A percentile compares a stretch with the other conserved stretches of the same genome.
phyloP scores from a whole-genome alignment of 169 alveolate species.

The Plasmodium chabaudi region DNA sequence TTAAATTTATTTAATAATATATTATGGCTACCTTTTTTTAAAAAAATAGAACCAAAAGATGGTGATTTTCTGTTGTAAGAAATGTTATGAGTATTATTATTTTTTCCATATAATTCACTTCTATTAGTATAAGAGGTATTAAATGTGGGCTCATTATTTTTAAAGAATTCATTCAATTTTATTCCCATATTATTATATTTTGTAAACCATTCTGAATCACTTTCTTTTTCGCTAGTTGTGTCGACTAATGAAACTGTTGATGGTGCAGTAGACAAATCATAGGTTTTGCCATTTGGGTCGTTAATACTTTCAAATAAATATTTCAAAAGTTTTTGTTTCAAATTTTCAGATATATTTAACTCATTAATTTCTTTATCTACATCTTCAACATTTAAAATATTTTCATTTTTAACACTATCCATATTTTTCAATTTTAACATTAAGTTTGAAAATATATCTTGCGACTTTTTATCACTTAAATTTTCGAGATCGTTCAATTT shows the following conservation, averaged over 20 bases:
- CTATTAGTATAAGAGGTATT: too few species aligned
- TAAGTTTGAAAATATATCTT: slow-evolving; percentile 28
- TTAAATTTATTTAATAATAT: neutral
- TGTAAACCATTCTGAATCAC: slow-evolving; percentile 6
- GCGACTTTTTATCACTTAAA: slow-evolving; percentile 29
- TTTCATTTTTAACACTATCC: neutral
- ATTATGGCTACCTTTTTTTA: neutral
- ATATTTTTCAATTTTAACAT: slow-evolving; percentile 21
- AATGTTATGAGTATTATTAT: too few species aligned
- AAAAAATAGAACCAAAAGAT: too few species aligned
- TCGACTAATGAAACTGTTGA: neutral
- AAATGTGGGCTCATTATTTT: too few species aligned
- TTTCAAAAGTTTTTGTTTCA: neutral
- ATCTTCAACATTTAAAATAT: neutral
- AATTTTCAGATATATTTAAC: neutral
- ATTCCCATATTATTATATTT: neutral
- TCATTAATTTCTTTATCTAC: neutral
- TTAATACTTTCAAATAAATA: neutral
- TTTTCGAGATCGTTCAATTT: slow-evolving; percentile 1
- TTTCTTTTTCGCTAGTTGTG: slow-evolving; percentile 3
- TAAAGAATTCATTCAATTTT: too few species aligned
- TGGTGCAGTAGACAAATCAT: slow-evolving; percentile 23
- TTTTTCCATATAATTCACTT: too few species aligned
- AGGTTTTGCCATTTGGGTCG: neutral
- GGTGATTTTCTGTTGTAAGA: too few species aligned